Evolutionary conservation across 495 filamentous ascomycete species (phyloP).

Genomic region (Haplographium delicatum): DNA sequence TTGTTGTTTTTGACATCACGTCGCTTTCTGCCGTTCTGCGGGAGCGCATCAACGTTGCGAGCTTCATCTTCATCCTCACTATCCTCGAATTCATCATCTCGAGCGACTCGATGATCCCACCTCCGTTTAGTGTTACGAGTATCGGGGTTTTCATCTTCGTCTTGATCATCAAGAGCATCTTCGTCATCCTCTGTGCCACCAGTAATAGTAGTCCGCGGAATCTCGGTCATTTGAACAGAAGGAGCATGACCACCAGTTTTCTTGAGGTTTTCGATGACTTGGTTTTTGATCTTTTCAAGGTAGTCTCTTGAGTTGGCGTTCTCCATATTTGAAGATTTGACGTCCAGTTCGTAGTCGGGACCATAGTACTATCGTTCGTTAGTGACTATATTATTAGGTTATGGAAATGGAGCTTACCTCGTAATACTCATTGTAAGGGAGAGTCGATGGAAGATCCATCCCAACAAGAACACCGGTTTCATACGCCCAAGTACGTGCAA

Average conservation of each 20-base stretch:
- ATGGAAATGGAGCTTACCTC: conserved; percentile 53
- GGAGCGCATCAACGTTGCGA: conserved; percentile 61
- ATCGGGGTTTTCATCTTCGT: conserved; percentile 89
- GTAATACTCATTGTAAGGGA: conserved; percentile 99
- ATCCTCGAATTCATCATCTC: conserved; percentile 72
- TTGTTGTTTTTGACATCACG: conserved; percentile 66
- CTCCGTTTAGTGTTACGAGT: conserved; percentile 73
- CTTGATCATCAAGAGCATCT: conserved; percentile 79
- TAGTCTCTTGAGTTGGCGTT: conserved; percentile 95
- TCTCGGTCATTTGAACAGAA: conserved; percentile 90
- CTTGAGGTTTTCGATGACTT: conserved; percentile 89
- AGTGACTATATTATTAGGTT: conserved; percentile 22
- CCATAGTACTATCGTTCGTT: conserved; percentile 75
- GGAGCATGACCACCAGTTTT: conserved; percentile 84
- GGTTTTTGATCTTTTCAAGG: conserved; percentile 87
- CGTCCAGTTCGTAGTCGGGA: conserved; percentile 92
- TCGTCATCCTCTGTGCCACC: conserved; percentile 68
- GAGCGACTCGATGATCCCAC: conserved; percentile 72
- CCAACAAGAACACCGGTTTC: conserved; percentile 91
- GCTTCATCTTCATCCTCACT: conserved; percentile 88
- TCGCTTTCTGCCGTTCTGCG: conserved; percentile 55
- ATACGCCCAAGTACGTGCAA: conserved; percentile 94
- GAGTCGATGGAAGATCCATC: conserved; percentile 65
- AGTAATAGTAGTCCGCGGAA: conserved; percentile 70
- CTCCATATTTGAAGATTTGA: conserved; percentile 96